Conservation (phyloP, 1,284 basidiomycete species). For the Pulveroboletus sp. region DNA sequence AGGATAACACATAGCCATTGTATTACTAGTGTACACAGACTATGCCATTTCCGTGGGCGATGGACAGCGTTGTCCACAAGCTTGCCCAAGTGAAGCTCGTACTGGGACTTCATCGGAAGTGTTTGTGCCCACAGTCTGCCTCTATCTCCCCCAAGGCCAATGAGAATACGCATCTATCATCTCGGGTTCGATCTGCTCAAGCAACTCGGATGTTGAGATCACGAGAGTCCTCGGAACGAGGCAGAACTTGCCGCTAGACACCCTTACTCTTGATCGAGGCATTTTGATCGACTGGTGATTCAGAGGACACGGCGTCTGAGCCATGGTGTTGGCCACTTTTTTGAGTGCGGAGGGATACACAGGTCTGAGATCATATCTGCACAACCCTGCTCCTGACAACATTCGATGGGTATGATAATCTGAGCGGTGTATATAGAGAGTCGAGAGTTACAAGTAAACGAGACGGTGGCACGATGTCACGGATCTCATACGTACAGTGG, state of each 20-base stretch:
- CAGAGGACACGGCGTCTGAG: too few species aligned
- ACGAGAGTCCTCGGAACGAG: too few species aligned
- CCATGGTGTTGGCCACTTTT: too few species aligned
- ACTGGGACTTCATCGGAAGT: too few species aligned
- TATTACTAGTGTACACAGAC: conserved; percentile 17
- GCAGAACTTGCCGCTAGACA: too few species aligned
- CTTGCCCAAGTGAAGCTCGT: too few species aligned
- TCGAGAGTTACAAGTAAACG: too few species aligned
- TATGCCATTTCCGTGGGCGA: not conserved
- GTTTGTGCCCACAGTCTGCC: too few species aligned
- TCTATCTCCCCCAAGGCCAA: not conserved
- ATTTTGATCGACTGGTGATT: too few species aligned
- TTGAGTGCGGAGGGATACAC: not conserved
- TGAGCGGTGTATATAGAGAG: too few species aligned
- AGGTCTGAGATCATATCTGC: not conserved
- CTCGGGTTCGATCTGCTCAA: not conserved
- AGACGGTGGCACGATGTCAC: not conserved
- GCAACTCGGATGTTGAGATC: not conserved
- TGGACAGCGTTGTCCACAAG: not conserved
- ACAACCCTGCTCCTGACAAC: not conserved
- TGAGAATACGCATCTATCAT: not conserved
- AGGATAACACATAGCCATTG: conserved; percentile 9
- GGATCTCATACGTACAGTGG: not conserved
- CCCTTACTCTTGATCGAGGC: too few species aligned
- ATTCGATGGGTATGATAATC: too few species aligned